These are phyloP conservation scores for Ciborinia camelliae DNA, from an alignment of 2,329 filamentous ascomycete genomes.

Conservation along the genomic window DNA sequence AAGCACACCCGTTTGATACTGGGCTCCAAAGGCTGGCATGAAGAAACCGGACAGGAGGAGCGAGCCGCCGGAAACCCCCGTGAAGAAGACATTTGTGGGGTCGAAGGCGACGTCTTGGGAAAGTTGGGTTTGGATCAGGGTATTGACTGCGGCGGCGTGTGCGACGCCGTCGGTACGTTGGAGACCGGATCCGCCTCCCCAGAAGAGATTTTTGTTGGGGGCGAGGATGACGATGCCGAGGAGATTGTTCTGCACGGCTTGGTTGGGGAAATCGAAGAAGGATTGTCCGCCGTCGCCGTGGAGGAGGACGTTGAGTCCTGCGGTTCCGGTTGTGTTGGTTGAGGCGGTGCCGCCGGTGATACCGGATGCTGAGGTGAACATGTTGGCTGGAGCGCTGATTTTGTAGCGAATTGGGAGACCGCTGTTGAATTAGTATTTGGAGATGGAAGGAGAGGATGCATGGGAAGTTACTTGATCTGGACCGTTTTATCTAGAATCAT, in stretches of 20 bases:
- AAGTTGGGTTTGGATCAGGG: constrained; percentile 48
- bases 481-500: constrained; percentile 54
- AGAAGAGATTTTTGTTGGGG: constrained; percentile 54
- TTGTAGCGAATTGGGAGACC: constrained; percentile 54
- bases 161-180: constrained; percentile 53
- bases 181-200: constrained; percentile 53
- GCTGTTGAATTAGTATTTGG: constrained; percentile 34
- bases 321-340: constrained; percentile 37
- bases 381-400: constrained; percentile 51
- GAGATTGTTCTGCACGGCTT: constrained; percentile 72
- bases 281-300: constrained; percentile 59
- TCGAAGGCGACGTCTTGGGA: constrained; percentile 54
- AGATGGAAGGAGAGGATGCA: no score
- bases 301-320: constrained; percentile 55
- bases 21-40: constrained; percentile 46
- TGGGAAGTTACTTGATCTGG: constrained; percentile 51
- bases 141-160: constrained; percentile 54
- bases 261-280: constrained; percentile 75
- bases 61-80: constrained; percentile 53
- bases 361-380: constrained; percentile 50
- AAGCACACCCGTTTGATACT: constrained; percentile 46
- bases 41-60: constrained; percentile 56
- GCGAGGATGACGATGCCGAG: constrained; percentile 71
- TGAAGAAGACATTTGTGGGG: constrained; percentile 52
- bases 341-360: constrained; percentile 45